Evolutionary conservation across 768 basidiomycete species (phyloP).

Genomic region (Roridomyces roridus): DNA sequence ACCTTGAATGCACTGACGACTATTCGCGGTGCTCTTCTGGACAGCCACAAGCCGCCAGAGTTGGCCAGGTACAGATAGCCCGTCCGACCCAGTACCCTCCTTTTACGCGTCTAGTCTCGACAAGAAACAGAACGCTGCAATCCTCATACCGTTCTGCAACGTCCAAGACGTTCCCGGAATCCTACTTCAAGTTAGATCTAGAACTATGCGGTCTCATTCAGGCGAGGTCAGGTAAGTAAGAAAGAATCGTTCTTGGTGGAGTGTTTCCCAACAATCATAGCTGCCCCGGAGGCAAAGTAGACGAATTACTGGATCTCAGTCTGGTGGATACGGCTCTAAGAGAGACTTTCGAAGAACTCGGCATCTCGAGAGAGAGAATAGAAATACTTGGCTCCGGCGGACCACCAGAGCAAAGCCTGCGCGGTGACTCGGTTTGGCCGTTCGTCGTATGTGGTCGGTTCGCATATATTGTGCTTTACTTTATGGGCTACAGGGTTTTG

Average conservation of each 20-base stretch:
- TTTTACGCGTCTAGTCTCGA: slow-evolving; percentile 8
- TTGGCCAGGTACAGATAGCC: slow-evolving; percentile 14
- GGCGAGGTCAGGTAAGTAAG: slow-evolving; percentile 86
- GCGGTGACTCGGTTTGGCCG: slow-evolving; percentile 74
- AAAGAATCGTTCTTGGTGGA: not conserved
- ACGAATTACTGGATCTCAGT: slow-evolving; percentile 63
- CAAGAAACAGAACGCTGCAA: slow-evolving; percentile 59
- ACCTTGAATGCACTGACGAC: slow-evolving; percentile 41
- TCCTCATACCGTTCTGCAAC: slow-evolving; percentile 82
- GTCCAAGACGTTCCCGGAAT: slow-evolving; percentile 70
- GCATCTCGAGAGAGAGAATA: slow-evolving; percentile 61
- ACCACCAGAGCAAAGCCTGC: slow-evolving; percentile 63
- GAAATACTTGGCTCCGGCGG: slow-evolving; percentile 72
- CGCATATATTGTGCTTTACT: not conserved
- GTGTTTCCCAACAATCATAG: slow-evolving; percentile 39
- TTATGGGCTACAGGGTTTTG: slow-evolving; percentile 31
- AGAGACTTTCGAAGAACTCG: slow-evolving; percentile 79
- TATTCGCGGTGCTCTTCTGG: slow-evolving; percentile 34
- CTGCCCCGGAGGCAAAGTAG: slow-evolving; percentile 78
- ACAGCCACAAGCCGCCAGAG: slow-evolving; percentile 4
- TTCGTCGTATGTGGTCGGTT: slow-evolving; percentile 62
- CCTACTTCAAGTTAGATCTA: slow-evolving; percentile 73
- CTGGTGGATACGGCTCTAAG: slow-evolving; percentile 65
- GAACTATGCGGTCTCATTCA: slow-evolving; percentile 68
- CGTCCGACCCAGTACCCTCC: not conserved